These are phyloP conservation scores for Dunaliella sp. DNA, from an alignment of 139 green algal species.

Conservation along the genomic window DNA sequence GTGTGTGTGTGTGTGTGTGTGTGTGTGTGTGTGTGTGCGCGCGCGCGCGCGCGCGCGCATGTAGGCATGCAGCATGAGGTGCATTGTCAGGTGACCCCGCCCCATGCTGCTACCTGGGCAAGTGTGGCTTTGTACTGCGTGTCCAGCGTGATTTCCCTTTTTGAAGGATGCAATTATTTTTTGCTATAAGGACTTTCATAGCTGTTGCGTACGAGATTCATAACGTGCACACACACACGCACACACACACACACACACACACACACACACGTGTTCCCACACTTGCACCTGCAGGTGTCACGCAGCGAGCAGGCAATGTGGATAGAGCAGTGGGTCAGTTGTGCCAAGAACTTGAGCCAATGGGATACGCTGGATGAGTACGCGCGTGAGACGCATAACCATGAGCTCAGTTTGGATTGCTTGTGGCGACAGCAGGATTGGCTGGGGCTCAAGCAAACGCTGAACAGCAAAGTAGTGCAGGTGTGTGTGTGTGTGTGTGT, in stretches of 20 bases:
- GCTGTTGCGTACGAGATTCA: background rate
- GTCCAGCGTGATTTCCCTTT: too few species aligned
- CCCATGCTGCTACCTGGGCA: too few species aligned
- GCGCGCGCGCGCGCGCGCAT: too few species aligned
- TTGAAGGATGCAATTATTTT: too few species aligned
- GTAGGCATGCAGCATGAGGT: too few species aligned
- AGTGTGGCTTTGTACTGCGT: too few species aligned
- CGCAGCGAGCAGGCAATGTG: slow-evolving; percentile 56
- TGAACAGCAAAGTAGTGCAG: slow-evolving; percentile 13
- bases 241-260: slow-evolving; percentile 3
- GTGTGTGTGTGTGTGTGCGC: too few species aligned
- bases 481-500: slow-evolving; percentile 17
- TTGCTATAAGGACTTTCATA: too few species aligned
- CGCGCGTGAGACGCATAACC: slow-evolving; percentile 48
- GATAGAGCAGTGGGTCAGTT: slow-evolving; percentile 80
- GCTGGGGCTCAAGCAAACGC: slow-evolving; percentile 53
- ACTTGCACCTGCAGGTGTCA: slow-evolving; percentile 19
- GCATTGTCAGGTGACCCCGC: too few species aligned
- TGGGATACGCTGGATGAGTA: slow-evolving; percentile 92
- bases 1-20: too few species aligned
- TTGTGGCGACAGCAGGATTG: slow-evolving; percentile 86
- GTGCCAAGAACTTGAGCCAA: slow-evolving; percentile 82
- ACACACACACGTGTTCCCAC: background rate
- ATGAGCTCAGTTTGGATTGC: slow-evolving; percentile 70
- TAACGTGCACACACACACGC: background rate